phyloP scores from a whole-genome alignment of 2,329 filamentous ascomycete species.

The Byssoonygena ceratinophila region DNA sequence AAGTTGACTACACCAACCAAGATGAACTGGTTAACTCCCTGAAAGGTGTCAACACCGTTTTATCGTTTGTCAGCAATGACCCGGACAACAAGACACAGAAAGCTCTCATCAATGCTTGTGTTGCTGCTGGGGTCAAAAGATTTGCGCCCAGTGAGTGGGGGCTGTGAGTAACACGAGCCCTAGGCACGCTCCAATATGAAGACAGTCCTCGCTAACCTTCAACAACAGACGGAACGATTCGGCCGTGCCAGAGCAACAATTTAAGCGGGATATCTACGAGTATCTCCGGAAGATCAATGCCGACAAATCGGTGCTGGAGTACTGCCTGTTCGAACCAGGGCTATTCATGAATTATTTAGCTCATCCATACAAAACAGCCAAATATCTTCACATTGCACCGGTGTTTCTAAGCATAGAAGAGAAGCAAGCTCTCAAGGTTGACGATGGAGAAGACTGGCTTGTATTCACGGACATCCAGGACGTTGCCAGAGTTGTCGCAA shows the following conservation, averaged over 20 bases:
- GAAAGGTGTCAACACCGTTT: conserved; percentile 41
- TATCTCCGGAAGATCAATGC: conserved; percentile 46
- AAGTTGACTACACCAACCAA: conserved; percentile 39
- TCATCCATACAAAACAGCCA: conserved; percentile 29
- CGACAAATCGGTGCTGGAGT: conserved; percentile 42
- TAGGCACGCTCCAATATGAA: background rate
- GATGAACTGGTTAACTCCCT: conserved; percentile 31
- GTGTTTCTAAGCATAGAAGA: conserved; percentile 20
- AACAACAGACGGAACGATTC: background rate
- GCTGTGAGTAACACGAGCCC: conserved; percentile 3
- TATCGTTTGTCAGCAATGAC: conserved; percentile 37
- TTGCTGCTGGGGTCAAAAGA: conserved; percentile 31
- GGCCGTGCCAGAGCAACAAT: background rate
- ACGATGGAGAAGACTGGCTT: conserved; percentile 23
- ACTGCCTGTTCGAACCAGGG: conserved; percentile 46
- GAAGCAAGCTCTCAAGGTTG: conserved; percentile 24
- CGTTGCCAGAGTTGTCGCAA: conserved; percentile 27
- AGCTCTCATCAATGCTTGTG: conserved; percentile 32
- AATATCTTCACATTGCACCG: conserved; percentile 28
- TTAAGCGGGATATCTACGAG: conserved; percentile 28
- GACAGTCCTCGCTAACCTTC: background rate
- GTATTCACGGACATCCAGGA: conserved; percentile 28
- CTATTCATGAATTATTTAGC: conserved; percentile 48
- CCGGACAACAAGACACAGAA: conserved; percentile 21
- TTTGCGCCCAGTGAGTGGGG: conserved; percentile 33